A percentile compares a stretch with the other conserved stretches of the same genome.
Evolutionary conservation across 768 basidiomycete genomes (phyloP).

Genomic region (Clitopilus passeckerianus): DNA sequence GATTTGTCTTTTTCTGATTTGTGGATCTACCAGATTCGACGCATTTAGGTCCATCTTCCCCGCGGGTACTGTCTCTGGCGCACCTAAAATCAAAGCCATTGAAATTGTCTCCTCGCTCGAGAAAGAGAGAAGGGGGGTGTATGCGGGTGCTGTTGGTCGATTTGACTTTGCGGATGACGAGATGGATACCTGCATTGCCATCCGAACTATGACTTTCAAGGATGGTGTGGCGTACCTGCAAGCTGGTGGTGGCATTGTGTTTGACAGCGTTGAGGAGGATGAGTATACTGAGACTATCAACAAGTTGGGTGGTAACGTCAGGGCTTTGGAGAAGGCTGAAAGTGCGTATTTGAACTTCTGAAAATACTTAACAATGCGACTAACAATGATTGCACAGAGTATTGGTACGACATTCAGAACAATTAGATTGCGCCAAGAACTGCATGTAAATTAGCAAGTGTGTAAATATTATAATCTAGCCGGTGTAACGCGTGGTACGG

Average conservation of each 20-base stretch:
- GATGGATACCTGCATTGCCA: slow-evolving; percentile 99
- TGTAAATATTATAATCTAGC: slow-evolving; percentile 9
- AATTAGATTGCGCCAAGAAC: slow-evolving; percentile 21
- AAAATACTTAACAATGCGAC: slow-evolving; percentile 1
- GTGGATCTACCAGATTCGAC: slow-evolving; percentile 66
- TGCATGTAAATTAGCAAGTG: slow-evolving; percentile 6
- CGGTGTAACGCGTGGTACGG: slow-evolving; percentile 2
- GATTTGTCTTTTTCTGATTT: neutral
- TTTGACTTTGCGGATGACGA: slow-evolving; percentile 94
- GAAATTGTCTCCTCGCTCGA: slow-evolving; percentile 87
- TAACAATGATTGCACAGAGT: slow-evolving; percentile 37
- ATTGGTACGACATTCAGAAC: slow-evolving; percentile 67
- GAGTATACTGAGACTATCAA: slow-evolving; percentile 95
- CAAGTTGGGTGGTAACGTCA: slow-evolving; percentile 84
- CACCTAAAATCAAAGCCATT: slow-evolving; percentile 98
- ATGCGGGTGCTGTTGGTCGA: slow-evolving; percentile 96
- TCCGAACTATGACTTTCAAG: slow-evolving; percentile 97
- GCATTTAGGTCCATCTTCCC: slow-evolving; percentile 99
- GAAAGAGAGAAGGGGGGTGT: slow-evolving; percentile 86
- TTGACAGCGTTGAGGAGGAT: slow-evolving; percentile 96
- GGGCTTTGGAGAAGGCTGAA: slow-evolving; percentile 85
- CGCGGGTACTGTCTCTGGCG: slow-evolving; percentile 97
- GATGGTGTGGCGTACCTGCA: slow-evolving; percentile 88
- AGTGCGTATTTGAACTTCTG: slow-evolving; percentile 44
- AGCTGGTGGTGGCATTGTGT: slow-evolving; percentile 96